Evolutionary conservation across 2,329 filamentous ascomycete genomes (phyloP).

Genomic region (Arthrobotrys musiformis): DNA sequence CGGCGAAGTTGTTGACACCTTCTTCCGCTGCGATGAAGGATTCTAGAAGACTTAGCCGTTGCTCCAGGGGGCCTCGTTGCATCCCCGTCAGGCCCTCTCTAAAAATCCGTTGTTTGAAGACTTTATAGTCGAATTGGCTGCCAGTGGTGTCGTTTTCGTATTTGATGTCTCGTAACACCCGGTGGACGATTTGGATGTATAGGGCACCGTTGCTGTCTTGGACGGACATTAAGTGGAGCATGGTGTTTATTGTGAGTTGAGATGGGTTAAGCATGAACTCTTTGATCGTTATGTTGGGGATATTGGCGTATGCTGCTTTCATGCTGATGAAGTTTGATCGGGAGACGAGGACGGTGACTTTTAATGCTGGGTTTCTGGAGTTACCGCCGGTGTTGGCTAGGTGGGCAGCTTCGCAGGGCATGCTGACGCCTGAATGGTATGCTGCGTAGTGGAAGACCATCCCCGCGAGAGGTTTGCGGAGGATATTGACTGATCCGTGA

Average conservation of each 20-base stretch:
- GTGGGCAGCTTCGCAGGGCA: constrained; percentile 49
- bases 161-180: constrained; percentile 59
- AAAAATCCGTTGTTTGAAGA: constrained; percentile 56
- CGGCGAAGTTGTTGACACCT: constrained; percentile 42
- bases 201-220: constrained; percentile 54
- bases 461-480: constrained; percentile 10
- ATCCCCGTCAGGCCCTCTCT: constrained; percentile 30
- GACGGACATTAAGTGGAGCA: constrained; percentile 59
- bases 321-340: constrained; percentile 57
- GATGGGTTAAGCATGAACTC: constrained; percentile 57
- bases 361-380: not conserved
- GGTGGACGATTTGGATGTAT: constrained; percentile 58
- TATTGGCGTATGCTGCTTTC: constrained; percentile 56
- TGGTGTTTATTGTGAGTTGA: constrained; percentile 58
- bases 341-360: constrained; percentile 58
- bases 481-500: not conserved
- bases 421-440: constrained; percentile 4
- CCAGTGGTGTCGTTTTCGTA: constrained; percentile 27
- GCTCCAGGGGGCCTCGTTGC: constrained; percentile 57
- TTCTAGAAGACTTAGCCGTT: constrained; percentile 58
- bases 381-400: not conserved
- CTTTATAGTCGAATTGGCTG: constrained; percentile 57
- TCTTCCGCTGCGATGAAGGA: constrained; percentile 57
- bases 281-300: constrained; percentile 57
- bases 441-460: constrained; percentile 26